Conservation (phyloP, 164 flowering plant species). For the Berberis thunbergii region DNA sequence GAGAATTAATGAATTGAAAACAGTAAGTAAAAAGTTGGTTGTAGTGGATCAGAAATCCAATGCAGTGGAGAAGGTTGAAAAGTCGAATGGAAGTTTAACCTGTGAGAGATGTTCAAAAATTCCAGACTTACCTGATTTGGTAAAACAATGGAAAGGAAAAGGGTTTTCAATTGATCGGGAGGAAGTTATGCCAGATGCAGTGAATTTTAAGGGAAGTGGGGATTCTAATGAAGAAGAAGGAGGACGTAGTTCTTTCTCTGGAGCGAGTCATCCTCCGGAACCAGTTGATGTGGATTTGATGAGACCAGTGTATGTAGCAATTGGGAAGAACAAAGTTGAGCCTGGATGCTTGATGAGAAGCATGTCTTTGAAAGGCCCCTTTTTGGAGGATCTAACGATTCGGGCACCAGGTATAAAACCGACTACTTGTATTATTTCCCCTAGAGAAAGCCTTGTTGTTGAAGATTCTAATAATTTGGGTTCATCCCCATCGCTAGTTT, state of each 20-base stretch:
- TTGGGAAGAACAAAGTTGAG: constrained; percentile 48
- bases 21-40: constrained; percentile 22
- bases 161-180: constrained; percentile 30
- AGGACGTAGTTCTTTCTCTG: constrained; percentile 52
- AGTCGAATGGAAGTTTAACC: constrained; percentile 13
- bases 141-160: constrained; percentile 49
- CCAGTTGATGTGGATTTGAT: constrained; percentile 70
- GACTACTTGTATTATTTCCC: constrained; percentile 29
- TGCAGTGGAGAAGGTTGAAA: too few relatives aligned
- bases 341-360: constrained; percentile 54
- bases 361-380: constrained; percentile 63
- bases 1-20: constrained; percentile 32
- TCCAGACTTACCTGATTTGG: constrained; percentile 15
- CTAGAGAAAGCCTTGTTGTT: constrained; percentile 39
- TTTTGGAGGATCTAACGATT: constrained; percentile 48
- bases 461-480: constrained; percentile 52
- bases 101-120: constrained; percentile 16
- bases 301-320: constrained; percentile 57
- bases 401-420: constrained; percentile 38
- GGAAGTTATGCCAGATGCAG: constrained; percentile 32
- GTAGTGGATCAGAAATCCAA: constrained; percentile 5
- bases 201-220: constrained; percentile 32
- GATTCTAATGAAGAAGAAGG: constrained; percentile 48
- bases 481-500: constrained; percentile 36
- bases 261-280: constrained; percentile 88